Evolutionary conservation across 129 eudicot species (phyloP).

Genomic region (Arctium minus): DNA sequence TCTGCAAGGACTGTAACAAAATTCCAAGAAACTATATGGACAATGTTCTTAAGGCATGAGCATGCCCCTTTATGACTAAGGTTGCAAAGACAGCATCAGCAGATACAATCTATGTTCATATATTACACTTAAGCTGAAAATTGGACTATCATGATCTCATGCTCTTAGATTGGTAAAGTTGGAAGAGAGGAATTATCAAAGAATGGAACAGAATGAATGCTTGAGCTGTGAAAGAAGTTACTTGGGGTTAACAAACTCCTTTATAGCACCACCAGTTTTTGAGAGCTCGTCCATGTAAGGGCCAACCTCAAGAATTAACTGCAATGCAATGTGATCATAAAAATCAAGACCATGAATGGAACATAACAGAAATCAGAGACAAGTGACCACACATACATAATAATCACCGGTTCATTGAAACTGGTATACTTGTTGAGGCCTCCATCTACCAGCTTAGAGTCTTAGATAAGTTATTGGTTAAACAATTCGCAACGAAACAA

Average conservation of each 20-base stretch:
- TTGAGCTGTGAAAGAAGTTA: slow-evolving; percentile 27
- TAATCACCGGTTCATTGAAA: background rate
- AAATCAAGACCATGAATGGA: background rate
- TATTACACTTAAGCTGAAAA: background rate
- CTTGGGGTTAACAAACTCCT: slow-evolving; percentile 94
- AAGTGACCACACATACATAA: background rate
- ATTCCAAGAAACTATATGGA: background rate
- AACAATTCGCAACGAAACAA: background rate
- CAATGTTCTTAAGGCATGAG: background rate
- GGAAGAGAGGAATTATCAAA: background rate
- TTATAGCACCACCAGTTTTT: slow-evolving; percentile 71
- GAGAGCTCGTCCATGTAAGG: slow-evolving; percentile 69
- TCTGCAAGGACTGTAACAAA: background rate
- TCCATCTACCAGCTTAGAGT: background rate
- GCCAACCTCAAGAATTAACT: slow-evolving; percentile 71
- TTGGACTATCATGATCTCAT: background rate
- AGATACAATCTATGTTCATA: background rate
- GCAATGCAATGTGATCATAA: slow-evolving; percentile 12
- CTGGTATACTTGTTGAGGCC: background rate
- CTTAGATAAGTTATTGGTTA: background rate
- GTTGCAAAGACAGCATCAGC: background rate
- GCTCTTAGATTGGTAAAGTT: background rate
- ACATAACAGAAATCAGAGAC: background rate
- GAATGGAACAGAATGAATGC: background rate
- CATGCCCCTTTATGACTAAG: background rate